These are phyloP conservation scores for Brassica balearica DNA, from an alignment of 441 rosid genomes.

Conservation along the genomic window DNA sequence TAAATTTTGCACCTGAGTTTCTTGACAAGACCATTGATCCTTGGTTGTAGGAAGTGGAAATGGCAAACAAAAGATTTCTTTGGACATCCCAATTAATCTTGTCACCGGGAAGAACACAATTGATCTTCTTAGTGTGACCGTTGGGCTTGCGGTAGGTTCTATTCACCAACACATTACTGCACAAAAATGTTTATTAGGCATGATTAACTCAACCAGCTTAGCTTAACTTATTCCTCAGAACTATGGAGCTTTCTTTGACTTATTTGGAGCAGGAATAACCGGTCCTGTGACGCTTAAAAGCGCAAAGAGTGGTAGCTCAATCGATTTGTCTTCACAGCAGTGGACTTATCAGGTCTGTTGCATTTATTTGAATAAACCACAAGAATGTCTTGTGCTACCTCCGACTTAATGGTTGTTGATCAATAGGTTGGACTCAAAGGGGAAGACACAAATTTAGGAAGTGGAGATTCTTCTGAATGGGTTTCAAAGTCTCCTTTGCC, in stretches of 20 bases:
- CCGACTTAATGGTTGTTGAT: constrained; percentile 23
- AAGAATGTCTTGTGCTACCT: constrained; percentile 16
- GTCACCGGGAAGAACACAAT: constrained; percentile 76
- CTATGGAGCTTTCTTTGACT: constrained; percentile 88
- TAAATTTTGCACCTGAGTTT: background rate
- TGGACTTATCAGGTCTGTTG: constrained; percentile 90
- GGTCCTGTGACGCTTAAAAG: constrained; percentile 86
- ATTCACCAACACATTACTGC: constrained; percentile 1
- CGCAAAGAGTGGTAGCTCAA: constrained; percentile 55
- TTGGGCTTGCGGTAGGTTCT: constrained; percentile 83
- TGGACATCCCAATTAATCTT: constrained; percentile 67
- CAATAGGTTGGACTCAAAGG: constrained; percentile 88
- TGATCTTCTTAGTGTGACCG: constrained; percentile 90
- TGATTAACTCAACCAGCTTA: constrained; percentile 12
- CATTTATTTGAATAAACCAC: background rate
- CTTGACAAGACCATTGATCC: background rate
- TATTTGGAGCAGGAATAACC: constrained; percentile 81
- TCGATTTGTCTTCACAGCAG: constrained; percentile 71
- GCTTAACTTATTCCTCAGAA: constrained; percentile 56
- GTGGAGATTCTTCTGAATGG: constrained; percentile 81
- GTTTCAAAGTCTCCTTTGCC: constrained; percentile 69
- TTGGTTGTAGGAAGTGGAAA: constrained; percentile 67
- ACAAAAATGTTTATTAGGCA: constrained; percentile 11
- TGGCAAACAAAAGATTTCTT: constrained; percentile 59
- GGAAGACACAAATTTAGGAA: constrained; percentile 70